Evolutionary conservation across 2,329 filamentous ascomycete species (phyloP).

Genomic region (Fusarium camptoceras): DNA sequence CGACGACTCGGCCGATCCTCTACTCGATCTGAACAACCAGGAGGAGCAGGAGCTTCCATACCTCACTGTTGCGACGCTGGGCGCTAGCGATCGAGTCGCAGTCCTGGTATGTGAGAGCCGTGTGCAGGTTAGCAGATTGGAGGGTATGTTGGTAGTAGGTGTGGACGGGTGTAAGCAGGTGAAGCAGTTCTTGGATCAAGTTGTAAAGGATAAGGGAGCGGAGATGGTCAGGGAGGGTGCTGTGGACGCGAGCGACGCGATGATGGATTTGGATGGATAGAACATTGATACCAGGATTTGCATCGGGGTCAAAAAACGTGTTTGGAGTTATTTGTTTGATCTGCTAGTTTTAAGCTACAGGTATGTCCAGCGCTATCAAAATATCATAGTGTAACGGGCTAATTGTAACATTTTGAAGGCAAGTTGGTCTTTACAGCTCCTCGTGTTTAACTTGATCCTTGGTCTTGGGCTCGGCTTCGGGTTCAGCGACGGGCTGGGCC

Average conservation of each 20-base stretch:
- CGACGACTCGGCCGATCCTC: conserved; percentile 78
- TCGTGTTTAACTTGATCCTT: conserved; percentile 57
- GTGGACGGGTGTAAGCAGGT: conserved; percentile 93
- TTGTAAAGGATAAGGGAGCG: conserved; percentile 78
- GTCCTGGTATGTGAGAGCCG: conserved; percentile 88
- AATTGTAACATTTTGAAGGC: conserved; percentile 35
- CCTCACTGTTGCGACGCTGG: conserved; percentile 85
- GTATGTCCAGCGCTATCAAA: conserved; percentile 29
- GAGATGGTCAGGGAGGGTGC: conserved; percentile 70
- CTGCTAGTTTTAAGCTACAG: conserved; percentile 34
- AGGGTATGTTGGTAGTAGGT: conserved; percentile 92
- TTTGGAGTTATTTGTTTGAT: conserved; percentile 42
- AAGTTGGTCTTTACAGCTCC: conserved; percentile 57
- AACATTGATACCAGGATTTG: conserved; percentile 25
- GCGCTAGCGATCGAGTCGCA: conserved; percentile 78
- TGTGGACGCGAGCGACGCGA: conserved; percentile 60
- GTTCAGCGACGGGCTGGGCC: conserved; percentile 29
- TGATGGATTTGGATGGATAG: conserved; percentile 64
- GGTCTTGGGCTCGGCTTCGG: conserved; percentile 44
- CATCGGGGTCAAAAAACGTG: conserved; percentile 25
- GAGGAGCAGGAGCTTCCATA: conserved; percentile 92
- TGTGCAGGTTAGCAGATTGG: conserved; percentile 82
- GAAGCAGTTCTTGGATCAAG: conserved; percentile 80
- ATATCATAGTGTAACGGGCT: conserved; percentile 37
- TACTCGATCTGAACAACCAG: conserved; percentile 81